phyloP scores from a whole-genome alignment of 2,329 filamentous ascomycete species.

The Geosmithia putterillii region DNA sequence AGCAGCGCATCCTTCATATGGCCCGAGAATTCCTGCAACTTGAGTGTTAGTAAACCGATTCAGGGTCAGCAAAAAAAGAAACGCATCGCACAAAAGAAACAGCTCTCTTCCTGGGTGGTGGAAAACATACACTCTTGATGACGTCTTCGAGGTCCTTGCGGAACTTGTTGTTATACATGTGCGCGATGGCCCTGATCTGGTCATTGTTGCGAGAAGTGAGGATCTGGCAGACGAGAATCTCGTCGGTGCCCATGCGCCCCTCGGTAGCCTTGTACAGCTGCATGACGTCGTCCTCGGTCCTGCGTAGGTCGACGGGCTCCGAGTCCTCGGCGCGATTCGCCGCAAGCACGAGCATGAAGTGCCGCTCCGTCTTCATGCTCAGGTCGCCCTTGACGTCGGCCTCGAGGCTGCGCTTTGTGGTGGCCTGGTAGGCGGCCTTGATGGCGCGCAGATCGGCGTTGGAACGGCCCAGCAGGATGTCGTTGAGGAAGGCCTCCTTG shows the following conservation, averaged over 20 bases:
- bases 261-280: conserved; percentile 69
- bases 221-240: conserved; percentile 67
- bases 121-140: conserved; percentile 48
- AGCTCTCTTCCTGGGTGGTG: no score
- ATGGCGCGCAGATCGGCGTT: conserved; percentile 86
- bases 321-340: conserved; percentile 69
- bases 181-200: conserved; percentile 71
- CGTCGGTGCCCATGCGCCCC: conserved; percentile 60
- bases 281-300: conserved; percentile 64
- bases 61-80: not conserved
- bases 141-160: conserved; percentile 57
- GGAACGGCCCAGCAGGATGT: conserved; percentile 67
- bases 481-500: conserved; percentile 76
- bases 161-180: conserved; percentile 64
- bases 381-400: conserved; percentile 65
- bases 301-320: conserved; percentile 57
- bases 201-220: conserved; percentile 64
- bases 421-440: conserved; percentile 62
- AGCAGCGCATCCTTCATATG: conserved; percentile 84
- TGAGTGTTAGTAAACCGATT: not conserved
- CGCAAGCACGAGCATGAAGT: conserved; percentile 73
- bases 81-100: not conserved
- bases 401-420: conserved; percentile 55
- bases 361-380: conserved; percentile 71
- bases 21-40: conserved; percentile 61